A percentile compares a stretch with the other conserved stretches of the same genome.
Conservation (phyloP, 2,329 filamentous ascomycete genomes). For the Cordyceps pruinosa region DNA sequence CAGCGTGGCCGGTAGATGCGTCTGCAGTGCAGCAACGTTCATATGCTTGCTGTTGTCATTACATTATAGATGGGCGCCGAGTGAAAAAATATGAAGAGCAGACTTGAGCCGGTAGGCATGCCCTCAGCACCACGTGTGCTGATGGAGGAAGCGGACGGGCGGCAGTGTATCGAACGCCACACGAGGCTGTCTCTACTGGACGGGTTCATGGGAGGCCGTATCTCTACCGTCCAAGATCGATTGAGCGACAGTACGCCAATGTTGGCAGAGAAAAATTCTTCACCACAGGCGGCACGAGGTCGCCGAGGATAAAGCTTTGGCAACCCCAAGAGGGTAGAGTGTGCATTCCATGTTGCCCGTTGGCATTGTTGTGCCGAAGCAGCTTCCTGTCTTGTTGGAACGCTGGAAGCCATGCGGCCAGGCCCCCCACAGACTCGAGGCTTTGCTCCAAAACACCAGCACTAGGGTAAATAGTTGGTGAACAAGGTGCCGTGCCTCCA, state of each 20-base stretch:
- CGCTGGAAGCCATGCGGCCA: not conserved
- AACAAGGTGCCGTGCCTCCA: not conserved
- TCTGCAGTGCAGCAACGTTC: not conserved
- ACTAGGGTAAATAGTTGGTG: not conserved
- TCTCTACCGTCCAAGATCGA: not conserved
- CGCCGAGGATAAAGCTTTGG: too few relatives aligned
- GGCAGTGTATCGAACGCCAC: not conserved
- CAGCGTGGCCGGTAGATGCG: not conserved
- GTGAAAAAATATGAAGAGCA: not conserved
- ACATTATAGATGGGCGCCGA: too few relatives aligned
- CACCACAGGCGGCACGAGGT: too few relatives aligned
- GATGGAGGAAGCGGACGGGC: too few relatives aligned
- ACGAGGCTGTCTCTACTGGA: not conserved
- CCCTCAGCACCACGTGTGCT: too few relatives aligned
- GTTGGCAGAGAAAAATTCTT: too few relatives aligned
- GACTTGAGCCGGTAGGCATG: too few relatives aligned
- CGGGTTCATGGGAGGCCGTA: not conserved
- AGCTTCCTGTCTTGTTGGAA: not conserved
- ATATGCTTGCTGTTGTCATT: too few relatives aligned
- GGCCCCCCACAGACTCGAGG: conserved; percentile 1
- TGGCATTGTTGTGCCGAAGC: too few relatives aligned
- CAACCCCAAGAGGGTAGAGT: too few relatives aligned
- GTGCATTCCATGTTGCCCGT: too few relatives aligned
- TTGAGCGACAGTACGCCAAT: not conserved
- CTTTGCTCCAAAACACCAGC: not conserved